Conservation (phyloP, 2,329 filamentous ascomycete species). For the Cercospora nicotianae region DNA sequence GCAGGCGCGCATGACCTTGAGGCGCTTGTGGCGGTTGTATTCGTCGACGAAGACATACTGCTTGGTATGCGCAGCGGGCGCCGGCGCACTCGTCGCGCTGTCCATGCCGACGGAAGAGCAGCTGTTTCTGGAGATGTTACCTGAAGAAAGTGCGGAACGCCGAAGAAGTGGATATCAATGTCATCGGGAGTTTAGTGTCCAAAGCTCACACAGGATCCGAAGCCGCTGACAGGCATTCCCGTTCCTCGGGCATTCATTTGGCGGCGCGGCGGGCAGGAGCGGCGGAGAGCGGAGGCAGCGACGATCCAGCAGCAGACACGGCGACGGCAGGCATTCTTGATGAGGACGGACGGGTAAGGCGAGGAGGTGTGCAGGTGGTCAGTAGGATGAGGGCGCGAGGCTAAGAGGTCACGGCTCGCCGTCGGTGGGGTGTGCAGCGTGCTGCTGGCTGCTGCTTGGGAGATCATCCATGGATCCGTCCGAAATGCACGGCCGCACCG, state of each 20-base stretch:
- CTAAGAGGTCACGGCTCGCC: no score
- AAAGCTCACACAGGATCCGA: constrained; percentile 4
- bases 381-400: no score
- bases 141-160: constrained; percentile 16
- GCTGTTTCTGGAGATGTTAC: constrained; percentile 17
- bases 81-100: constrained; percentile 31
- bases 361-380: background rate
- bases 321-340: background rate
- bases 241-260: background rate
- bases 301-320: background rate
- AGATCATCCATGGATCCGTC: no score
- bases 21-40: constrained; percentile 93
- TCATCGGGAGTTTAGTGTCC: constrained; percentile 18
- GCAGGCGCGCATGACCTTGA: constrained; percentile 98
- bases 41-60: constrained; percentile 99
- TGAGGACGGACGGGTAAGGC: background rate
- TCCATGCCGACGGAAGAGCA: constrained; percentile 20
- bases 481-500: no score
- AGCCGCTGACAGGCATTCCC: constrained; percentile 14
- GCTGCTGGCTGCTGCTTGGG: no score
- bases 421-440: no score
- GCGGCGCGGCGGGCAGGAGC: background rate
- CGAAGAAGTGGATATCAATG: constrained; percentile 20
- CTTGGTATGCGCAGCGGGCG: constrained; percentile 72
- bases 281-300: background rate